These are phyloP conservation scores for Myxozyma lipomycoides DNA, from an alignment of 805 yeast species.

Conservation along the genomic window DNA sequence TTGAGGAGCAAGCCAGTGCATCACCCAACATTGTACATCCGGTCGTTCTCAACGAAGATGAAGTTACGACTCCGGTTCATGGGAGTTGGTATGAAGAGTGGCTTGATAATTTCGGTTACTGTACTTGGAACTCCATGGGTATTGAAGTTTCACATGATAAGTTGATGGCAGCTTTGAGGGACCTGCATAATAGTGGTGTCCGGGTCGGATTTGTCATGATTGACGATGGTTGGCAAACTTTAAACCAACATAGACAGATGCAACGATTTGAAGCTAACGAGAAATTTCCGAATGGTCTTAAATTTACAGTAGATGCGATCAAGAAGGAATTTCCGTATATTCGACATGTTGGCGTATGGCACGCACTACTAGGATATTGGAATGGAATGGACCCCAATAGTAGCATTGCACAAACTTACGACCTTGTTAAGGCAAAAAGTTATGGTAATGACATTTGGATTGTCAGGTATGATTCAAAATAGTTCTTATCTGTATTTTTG, in stretches of 20 bases:
- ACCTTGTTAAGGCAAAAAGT: constrained; percentile 7
- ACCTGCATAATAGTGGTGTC: constrained; percentile 29
- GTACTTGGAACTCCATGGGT: constrained; percentile 38
- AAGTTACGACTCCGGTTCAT: constrained; percentile 8
- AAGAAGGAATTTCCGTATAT: constrained; percentile 29
- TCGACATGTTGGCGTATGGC: constrained; percentile 36
- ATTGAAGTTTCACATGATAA: constrained; percentile 27
- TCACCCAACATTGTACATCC: constrained; percentile 3
- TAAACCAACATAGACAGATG: constrained; percentile 27
- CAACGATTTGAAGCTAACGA: constrained; percentile 30
- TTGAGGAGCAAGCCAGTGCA: not conserved
- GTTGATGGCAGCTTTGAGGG: constrained; percentile 29
- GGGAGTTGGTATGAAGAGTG: constrained; percentile 29
- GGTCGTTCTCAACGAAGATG: not conserved
- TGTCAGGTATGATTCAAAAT: constrained; percentile 6
- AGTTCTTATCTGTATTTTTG: not conserved
- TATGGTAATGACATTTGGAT: constrained; percentile 14
- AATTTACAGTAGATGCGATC: constrained; percentile 30
- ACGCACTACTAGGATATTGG: constrained; percentile 36
- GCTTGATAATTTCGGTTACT: constrained; percentile 34
- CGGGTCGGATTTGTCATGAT: constrained; percentile 31
- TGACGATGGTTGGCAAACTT: constrained; percentile 38
- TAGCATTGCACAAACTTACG: constrained; percentile 27
- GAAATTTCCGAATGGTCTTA: constrained; percentile 34
- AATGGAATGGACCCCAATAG: constrained; percentile 32